Percentiles rank a stretch among this genome's conserved stretches.
These are phyloP conservation scores for Mimosa bimucronata DNA, from an alignment of 306 rosid genomes.

Conservation along the genomic window DNA sequence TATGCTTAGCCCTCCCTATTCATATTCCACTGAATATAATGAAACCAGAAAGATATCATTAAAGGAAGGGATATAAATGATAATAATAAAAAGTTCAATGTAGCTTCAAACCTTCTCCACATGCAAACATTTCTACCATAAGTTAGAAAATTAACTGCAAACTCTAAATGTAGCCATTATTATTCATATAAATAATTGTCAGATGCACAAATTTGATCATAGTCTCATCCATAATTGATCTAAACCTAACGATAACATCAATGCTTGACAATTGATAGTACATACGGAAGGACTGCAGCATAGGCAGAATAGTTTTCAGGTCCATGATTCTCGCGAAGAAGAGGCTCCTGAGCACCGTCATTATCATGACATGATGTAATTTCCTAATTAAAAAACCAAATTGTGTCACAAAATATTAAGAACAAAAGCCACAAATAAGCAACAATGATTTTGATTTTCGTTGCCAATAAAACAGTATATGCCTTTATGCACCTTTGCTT, in stretches of 20 bases:
- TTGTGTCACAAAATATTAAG: background rate
- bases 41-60: background rate
- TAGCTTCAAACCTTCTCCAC: background rate
- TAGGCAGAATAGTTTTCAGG: conserved; percentile 52
- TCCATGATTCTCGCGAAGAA: conserved; percentile 40
- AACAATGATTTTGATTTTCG: background rate
- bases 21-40: too few relatives aligned
- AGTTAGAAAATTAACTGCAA: too few relatives aligned
- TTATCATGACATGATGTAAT: conserved; percentile 49
- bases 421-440: conserved; percentile 1
- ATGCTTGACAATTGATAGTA: background rate
- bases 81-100: background rate
- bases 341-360: conserved; percentile 48
- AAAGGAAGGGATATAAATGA: background rate
- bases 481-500: background rate
- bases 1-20: too few relatives aligned
- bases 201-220: background rate
- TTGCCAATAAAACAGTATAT: background rate
- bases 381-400: conserved; percentile 37
- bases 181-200: background rate
- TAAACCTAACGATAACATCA: background rate
- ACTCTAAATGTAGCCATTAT: background rate
- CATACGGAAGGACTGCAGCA: conserved; percentile 70
- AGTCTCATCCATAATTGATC: background rate
- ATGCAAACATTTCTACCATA: too few relatives aligned